Conservation (phyloP, 139 green algal species). For the Chlamydomonas incerta region DNA sequence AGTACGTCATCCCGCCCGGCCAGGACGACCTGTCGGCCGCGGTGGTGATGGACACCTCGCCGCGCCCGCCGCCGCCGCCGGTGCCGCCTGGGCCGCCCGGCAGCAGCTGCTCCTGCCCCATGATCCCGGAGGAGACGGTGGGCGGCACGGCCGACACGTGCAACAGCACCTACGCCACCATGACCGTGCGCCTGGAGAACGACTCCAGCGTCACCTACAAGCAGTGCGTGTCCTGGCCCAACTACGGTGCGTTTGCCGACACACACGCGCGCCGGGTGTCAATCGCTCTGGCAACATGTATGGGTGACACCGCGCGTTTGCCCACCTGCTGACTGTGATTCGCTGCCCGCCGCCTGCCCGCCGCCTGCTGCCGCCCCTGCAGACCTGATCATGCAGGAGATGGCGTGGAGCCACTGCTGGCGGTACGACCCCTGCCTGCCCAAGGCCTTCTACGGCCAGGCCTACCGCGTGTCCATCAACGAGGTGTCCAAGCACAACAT, state of each 20-base stretch:
- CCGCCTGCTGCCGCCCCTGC: conserved; percentile 45
- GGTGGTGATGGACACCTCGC: conserved; percentile 27
- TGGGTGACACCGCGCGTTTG: too few relatives aligned
- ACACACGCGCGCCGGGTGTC: conserved; percentile 27
- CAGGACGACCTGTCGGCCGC: conserved; percentile 53
- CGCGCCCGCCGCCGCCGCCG: conserved; percentile 16
- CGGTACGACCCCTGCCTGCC: neutral
- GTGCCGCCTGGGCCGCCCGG: conserved; percentile 1
- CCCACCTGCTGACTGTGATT: too few relatives aligned
- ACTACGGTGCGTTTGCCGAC: neutral
- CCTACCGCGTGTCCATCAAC: neutral
- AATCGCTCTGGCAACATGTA: too few relatives aligned
- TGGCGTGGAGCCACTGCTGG: neutral
- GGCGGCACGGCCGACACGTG: neutral
- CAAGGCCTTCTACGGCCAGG: neutral
- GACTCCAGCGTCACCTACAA: neutral
- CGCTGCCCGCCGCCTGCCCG: too few relatives aligned
- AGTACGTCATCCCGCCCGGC: conserved; percentile 41
- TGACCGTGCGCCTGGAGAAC: neutral
- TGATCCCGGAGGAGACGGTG: neutral
- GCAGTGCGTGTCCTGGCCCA: neutral
- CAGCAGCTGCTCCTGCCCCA: neutral
- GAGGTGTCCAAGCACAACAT: conserved; percentile 12
- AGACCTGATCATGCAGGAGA: conserved; percentile 7
- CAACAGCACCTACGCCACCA: conserved; percentile 1